A percentile compares a stretch with the other conserved stretches of the same genome.
These are phyloP conservation scores for Spinellus fusiger DNA, from an alignment of 192 early-diverging fungal species.

Conservation along the genomic window DNA sequence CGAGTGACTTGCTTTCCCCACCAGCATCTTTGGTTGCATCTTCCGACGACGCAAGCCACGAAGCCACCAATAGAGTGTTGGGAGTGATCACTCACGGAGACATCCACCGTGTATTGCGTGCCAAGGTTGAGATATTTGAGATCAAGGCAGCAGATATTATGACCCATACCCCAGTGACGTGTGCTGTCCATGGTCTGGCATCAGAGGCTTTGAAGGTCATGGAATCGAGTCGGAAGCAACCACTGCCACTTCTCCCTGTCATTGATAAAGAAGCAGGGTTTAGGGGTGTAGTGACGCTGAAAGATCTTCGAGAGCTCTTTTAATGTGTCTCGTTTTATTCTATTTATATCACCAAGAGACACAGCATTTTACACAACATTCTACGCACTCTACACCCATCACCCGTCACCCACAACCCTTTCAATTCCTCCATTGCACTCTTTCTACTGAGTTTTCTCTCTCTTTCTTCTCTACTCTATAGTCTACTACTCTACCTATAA, in stretches of 20 bases:
- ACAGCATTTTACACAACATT: too few relatives aligned
- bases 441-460: not conserved
- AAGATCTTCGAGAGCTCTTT: slow-evolving; percentile 28
- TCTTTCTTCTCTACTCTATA: not conserved
- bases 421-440: not conserved
- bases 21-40: slow-evolving; percentile 7
- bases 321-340: not conserved
- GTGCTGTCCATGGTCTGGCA: slow-evolving; percentile 20
- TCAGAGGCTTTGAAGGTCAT: slow-evolving; percentile 29
- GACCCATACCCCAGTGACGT: slow-evolving; percentile 21
- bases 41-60: not conserved
- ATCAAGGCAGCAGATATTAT: slow-evolving; percentile 29
- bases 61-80: slow-evolving; percentile 8
- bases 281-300: slow-evolving; percentile 29
- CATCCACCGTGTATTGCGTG: slow-evolving; percentile 28
- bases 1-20: slow-evolving; percentile 5
- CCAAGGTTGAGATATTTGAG: slow-evolving; percentile 26
- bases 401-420: too few relatives aligned
- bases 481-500: not conserved
- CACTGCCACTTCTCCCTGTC: slow-evolving; percentile 30
- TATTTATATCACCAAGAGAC: not conserved
- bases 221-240: slow-evolving; percentile 1
- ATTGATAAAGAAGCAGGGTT: slow-evolving; percentile 15
- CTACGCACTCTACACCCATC: too few relatives aligned
- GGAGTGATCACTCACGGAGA: slow-evolving; percentile 38